Evolutionary conservation across 306 rosid species (phyloP).

Genomic region (Pterocarpus macrocarpus): DNA sequence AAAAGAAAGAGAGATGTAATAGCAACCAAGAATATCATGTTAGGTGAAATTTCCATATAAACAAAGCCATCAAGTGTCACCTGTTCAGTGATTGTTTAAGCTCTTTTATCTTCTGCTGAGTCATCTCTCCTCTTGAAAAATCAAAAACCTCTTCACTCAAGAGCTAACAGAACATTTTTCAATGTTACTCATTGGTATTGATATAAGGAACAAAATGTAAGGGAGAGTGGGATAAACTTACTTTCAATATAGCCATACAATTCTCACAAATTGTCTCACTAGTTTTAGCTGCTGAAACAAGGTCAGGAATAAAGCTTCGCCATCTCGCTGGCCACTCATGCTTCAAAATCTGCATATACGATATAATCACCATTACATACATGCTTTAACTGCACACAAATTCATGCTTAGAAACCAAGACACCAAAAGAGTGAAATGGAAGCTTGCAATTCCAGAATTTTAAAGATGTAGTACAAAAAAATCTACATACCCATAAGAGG

Average conservation of each 20-base stretch:
- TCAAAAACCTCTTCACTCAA: constrained; percentile 69
- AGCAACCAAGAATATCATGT: not conserved
- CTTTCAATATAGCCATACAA: constrained; percentile 95
- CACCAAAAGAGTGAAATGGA: not conserved
- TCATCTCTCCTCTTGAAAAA: constrained; percentile 69
- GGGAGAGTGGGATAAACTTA: constrained; percentile 44
- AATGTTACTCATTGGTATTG: constrained; percentile 24
- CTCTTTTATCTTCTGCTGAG: constrained; percentile 65
- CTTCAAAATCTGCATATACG: constrained; percentile 80
- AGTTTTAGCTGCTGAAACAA: constrained; percentile 88
- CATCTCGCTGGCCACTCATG: constrained; percentile 99
- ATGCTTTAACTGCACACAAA: constrained; percentile 7
- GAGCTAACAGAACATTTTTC: constrained; percentile 45
- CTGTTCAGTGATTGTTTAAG: constrained; percentile 72
- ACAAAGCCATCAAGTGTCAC: constrained; percentile 50
- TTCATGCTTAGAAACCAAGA: constrained; percentile 17
- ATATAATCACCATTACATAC: constrained; percentile 29
- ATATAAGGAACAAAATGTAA: constrained; percentile 16
- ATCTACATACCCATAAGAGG: not conserved
- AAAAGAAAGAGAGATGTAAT: constrained; percentile 21
- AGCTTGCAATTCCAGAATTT: not conserved
- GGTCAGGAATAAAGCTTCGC: constrained; percentile 96
- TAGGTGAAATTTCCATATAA: not conserved
- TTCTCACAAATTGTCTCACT: constrained; percentile 98
- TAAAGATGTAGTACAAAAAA: not conserved